Conservation (phyloP, 169 alveolate species). For the Plasmodium coatneyi region DNA sequence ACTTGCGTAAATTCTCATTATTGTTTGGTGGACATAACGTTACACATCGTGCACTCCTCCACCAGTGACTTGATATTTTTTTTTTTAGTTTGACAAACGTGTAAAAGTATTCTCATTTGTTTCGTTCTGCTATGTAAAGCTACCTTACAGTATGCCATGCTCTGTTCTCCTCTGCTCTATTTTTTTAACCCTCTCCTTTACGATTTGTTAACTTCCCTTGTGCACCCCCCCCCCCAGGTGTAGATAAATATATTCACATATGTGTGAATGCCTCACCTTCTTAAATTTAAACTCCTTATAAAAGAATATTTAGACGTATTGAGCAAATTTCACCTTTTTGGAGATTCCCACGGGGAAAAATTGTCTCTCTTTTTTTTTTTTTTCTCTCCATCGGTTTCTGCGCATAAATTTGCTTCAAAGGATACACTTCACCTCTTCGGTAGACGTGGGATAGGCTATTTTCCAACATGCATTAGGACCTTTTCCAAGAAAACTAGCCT, state of each 20-base stretch:
- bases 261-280: not conserved
- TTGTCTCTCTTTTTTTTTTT: not conserved
- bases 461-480: not conserved
- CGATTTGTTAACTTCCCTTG: not conserved
- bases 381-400: not conserved
- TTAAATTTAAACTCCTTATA: not conserved
- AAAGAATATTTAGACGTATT: not conserved
- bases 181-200: not conserved
- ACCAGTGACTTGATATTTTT: not conserved
- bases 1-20: not conserved
- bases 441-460: not conserved
- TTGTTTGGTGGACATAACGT: not conserved
- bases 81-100: not conserved
- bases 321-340: not conserved
- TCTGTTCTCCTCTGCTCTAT: not conserved
- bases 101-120: not conserved
- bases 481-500: not conserved
- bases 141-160: not conserved
- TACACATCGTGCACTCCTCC: not conserved
- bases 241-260: not conserved
- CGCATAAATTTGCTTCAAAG: not conserved
- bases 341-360: not conserved
- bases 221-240: not conserved
- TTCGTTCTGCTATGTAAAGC: not conserved
- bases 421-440: not conserved